Evolutionary conservation across 768 basidiomycete species (phyloP), one percentile per base, ranked within the genome.

Genomic region (Pseudohyphozyma bogoriensis): DNA sequence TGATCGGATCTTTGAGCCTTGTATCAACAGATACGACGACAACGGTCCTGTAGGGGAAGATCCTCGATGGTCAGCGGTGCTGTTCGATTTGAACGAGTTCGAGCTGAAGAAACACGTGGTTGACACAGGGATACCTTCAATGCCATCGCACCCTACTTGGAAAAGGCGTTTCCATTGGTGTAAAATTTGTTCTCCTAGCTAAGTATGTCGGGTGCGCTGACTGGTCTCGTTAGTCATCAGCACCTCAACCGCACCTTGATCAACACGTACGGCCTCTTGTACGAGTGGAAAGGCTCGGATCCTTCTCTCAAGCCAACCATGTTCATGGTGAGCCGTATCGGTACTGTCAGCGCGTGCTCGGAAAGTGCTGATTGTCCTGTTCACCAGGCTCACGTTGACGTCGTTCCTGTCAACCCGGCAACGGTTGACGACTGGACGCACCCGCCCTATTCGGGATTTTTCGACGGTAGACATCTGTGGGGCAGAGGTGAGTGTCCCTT

Each of bases 201-300:
- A n/a, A n/a, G n/a, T n/a, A n/a, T n/a, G n/a, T n/a, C n/a, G n/a
- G n/a, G n/a, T n/a, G n/a, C n/a, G n/a, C n/a, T n/a, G n/a, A n/a
- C n/a, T n/a, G n/a, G n/a, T n/a, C n/a, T n/a, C n/a, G n/a, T n/a
- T n/a, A n/a, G n/a, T n/a, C 82, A 87, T 70, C 49, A 76, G 29
- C 78, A 73, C 20, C 76, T 87, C 49, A 70, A 76, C 32, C 76
- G 85, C 61, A 82, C 81, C 7, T 82, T 81, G 65, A 81, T 89
- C 71, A 89, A 89, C 72, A 85, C 82, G 0, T 85, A 86, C 66
- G 87, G 81, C 0, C 76, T 87, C 28, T 72, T 86, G 12, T 86
- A 81, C 70, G 79, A 81, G 51, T 88, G 86, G 86, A 73, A 77
- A 56, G 87, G 86, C 2, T 78, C 80, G 3, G 78, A 87, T 66